A percentile compares a stretch with the other conserved stretches of the same genome.
Conservation (phyloP, 495 filamentous ascomycete genomes). For the Neurospora sp. region DNA sequence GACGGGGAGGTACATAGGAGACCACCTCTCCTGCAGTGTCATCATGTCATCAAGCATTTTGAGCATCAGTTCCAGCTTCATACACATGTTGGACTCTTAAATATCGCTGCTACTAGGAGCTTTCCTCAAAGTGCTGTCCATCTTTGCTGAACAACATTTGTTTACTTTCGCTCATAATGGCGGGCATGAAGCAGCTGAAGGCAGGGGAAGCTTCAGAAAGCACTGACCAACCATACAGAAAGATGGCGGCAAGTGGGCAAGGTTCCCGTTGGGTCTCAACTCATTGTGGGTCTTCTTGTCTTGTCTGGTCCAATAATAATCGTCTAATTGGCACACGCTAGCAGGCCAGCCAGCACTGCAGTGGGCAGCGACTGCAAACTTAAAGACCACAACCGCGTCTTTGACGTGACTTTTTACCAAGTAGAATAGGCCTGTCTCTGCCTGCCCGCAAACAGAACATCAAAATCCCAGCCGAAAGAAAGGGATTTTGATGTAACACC, state of each 20-base stretch:
- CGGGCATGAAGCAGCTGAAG: not conserved
- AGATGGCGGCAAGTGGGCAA: not conserved
- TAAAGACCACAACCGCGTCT: not conserved
- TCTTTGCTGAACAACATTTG: not conserved
- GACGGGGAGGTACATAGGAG: not conserved
- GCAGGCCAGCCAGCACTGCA: not conserved
- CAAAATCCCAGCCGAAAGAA: not conserved
- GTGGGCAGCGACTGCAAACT: not conserved
- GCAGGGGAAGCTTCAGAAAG: not conserved
- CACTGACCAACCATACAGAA: not conserved
- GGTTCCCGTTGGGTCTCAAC: not conserved
- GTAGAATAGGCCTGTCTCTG: not conserved
- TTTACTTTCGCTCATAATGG: not conserved
- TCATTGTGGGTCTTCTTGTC: not conserved
- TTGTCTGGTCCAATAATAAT: not conserved
- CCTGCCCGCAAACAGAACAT: not conserved
- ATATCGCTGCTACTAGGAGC: not conserved
- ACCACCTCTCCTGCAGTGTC: not conserved
- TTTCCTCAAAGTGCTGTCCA: not conserved
- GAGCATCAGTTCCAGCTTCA: not conserved
- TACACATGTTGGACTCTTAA: not conserved
- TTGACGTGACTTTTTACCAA: not conserved
- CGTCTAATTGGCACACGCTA: not conserved
- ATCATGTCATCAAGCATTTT: not conserved
- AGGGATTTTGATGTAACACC: not conserved